These are phyloP conservation scores for Elongisporangium undulatum DNA, from an alignment of 352 stramenopile species.

Conservation along the genomic window DNA sequence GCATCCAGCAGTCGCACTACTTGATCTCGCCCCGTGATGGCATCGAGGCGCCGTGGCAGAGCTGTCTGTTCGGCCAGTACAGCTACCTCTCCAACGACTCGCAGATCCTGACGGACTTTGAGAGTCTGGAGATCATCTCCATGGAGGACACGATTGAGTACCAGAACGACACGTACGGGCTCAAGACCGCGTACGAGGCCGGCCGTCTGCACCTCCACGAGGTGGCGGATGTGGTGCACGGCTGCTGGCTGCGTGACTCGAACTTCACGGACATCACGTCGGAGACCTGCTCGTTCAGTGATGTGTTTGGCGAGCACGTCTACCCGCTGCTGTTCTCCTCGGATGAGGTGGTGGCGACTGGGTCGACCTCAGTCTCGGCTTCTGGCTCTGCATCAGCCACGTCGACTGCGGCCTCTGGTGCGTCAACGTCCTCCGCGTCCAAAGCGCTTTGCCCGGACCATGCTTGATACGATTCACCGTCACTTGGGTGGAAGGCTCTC, in stretches of 20 bases:
- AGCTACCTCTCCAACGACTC: slow-evolving; percentile 4
- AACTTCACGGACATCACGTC: slow-evolving; percentile 6
- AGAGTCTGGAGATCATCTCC: background rate
- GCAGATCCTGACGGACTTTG: slow-evolving; percentile 1
- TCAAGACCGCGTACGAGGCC: slow-evolving; percentile 5
- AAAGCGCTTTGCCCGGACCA: no score
- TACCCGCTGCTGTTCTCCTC: slow-evolving; percentile 14
- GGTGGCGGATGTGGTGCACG: background rate
- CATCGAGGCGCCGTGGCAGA: slow-evolving; percentile 22
- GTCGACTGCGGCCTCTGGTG: no score
- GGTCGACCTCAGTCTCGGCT: no score
- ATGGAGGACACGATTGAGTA: slow-evolving; percentile 5
- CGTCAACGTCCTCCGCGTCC: no score
- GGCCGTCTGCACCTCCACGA: background rate
- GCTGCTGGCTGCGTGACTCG: slow-evolving; percentile 11
- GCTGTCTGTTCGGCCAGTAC: slow-evolving; percentile 19
- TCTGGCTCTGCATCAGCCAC: no score
- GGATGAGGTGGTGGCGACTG: no score
- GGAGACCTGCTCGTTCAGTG: slow-evolving; percentile 21
- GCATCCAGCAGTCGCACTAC: slow-evolving; percentile 14
- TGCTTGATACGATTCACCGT: no score
- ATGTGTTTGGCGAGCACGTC: slow-evolving; percentile 22
- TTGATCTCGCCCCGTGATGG: slow-evolving; percentile 26
- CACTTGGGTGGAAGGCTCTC: no score
- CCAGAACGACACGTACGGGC: slow-evolving; percentile 5